A percentile compares a stretch with the other conserved stretches of the same genome.
Evolutionary conservation across 192 early-diverging fungal species (phyloP).

Genomic region (Glomus cerebriforme): DNA sequence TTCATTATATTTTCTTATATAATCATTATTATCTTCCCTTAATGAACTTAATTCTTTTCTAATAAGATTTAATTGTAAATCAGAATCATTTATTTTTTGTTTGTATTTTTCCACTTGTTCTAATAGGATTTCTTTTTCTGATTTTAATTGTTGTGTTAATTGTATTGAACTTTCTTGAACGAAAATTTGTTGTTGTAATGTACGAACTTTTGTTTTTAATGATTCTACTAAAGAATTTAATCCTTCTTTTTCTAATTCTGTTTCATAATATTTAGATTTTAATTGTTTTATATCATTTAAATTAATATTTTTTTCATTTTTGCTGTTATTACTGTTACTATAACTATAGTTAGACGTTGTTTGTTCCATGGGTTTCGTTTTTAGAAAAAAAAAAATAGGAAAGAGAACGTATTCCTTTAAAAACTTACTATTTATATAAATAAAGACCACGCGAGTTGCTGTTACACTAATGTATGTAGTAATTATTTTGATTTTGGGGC

Average conservation of each 20-base stretch:
- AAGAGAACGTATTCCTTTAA: too few relatives aligned
- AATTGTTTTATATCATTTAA: not conserved
- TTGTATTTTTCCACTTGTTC: not conserved
- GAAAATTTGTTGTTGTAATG: not conserved
- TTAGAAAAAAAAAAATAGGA: not conserved
- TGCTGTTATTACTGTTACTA: constrained; percentile 32
- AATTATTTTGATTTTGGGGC: too few relatives aligned
- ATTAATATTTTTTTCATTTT: not conserved
- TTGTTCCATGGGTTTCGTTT: not conserved
- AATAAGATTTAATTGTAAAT: not conserved
- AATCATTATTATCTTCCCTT: not conserved
- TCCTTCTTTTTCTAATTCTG: not conserved
- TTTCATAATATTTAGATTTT: constrained; percentile 1
- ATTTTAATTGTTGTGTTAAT: not conserved
- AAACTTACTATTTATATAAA: too few relatives aligned
- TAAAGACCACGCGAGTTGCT: too few relatives aligned
- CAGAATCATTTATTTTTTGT: not conserved
- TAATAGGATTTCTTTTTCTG: not conserved
- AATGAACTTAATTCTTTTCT: not conserved
- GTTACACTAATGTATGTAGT: too few relatives aligned
- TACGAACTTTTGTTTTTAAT: not conserved
- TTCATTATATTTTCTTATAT: not conserved
- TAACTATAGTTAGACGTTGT: constrained; percentile 23
- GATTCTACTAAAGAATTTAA: not conserved
- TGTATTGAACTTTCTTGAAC: not conserved